These are phyloP conservation scores for Corymbia calophylla DNA, from an alignment of 441 rosid genomes.

Conservation along the genomic window DNA sequence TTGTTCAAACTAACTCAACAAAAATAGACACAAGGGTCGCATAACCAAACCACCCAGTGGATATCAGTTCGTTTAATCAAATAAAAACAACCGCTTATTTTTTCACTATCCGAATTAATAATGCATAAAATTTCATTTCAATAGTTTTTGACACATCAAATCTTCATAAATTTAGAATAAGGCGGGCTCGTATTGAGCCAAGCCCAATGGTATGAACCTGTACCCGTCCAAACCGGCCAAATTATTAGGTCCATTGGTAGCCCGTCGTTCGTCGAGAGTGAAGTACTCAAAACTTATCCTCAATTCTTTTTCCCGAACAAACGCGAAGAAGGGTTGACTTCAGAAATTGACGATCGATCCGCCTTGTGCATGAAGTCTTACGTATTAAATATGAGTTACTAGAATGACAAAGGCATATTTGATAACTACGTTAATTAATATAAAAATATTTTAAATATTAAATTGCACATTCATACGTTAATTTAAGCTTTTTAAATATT, in stretches of 20 bases:
- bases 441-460: background rate
- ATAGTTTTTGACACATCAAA: background rate
- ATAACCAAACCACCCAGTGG: background rate
- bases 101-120: rapidly evolving
- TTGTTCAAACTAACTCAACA: no score
- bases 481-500: background rate
- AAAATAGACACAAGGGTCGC: no score
- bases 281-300: background rate
- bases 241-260: background rate
- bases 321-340: background rate
- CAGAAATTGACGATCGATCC: background rate
- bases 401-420: no score
- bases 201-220: rapidly evolving
- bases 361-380: background rate
- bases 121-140: no score
- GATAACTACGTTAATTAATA: no score
- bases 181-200: background rate
- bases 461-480: background rate
- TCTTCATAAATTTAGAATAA: background rate
- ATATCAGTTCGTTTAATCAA: no score
- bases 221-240: rapidly evolving
- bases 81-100: no score
- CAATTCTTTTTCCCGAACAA: background rate
- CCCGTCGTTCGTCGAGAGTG: background rate
- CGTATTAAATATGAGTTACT: background rate